Conservation (phyloP, 202 grass and related monocot species). For the Schoenoplectus tabernaemontani region DNA sequence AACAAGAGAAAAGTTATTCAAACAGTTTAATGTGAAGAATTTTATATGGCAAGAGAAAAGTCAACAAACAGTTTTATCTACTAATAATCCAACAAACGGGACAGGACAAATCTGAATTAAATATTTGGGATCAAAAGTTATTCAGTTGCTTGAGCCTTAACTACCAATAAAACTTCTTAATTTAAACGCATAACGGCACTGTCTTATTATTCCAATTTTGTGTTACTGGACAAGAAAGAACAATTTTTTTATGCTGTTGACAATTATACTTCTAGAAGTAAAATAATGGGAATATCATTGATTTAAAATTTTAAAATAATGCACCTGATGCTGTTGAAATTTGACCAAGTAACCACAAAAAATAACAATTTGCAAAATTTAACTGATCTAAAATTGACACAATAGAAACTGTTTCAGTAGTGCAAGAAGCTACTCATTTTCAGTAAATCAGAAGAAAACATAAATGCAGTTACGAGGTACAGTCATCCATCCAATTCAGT, state of each 20-base stretch:
- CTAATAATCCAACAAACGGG: not conserved
- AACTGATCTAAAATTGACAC: conserved; percentile 17
- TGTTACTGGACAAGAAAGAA: not conserved
- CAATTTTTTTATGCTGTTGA: not conserved
- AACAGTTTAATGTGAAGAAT: too few species aligned
- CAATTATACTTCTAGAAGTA: too few species aligned
- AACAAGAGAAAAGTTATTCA: not conserved
- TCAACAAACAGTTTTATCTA: too few species aligned
- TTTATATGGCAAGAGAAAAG: too few species aligned
- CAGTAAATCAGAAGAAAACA: conserved; percentile 9
- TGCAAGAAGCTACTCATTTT: too few species aligned
- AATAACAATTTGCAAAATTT: not conserved
- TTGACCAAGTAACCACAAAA: conserved; percentile 76
- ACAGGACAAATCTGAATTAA: conserved; percentile 22
- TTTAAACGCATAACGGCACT: not conserved
- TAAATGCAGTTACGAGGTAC: conserved; percentile 67
- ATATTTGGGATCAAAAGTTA: not conserved
- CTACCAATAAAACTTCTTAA: too few species aligned
- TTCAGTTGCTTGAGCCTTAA: too few species aligned
- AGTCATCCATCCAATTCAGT: conserved; percentile 91
- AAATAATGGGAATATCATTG: too few species aligned
- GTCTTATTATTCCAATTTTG: not conserved
- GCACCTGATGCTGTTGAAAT: conserved; percentile 92
- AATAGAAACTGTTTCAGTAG: not conserved
- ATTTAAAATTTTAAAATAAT: too few species aligned